These are phyloP conservation scores for Hygrophorus pudorinus DNA, from an alignment of 768 basidiomycete species.

Conservation along the genomic window DNA sequence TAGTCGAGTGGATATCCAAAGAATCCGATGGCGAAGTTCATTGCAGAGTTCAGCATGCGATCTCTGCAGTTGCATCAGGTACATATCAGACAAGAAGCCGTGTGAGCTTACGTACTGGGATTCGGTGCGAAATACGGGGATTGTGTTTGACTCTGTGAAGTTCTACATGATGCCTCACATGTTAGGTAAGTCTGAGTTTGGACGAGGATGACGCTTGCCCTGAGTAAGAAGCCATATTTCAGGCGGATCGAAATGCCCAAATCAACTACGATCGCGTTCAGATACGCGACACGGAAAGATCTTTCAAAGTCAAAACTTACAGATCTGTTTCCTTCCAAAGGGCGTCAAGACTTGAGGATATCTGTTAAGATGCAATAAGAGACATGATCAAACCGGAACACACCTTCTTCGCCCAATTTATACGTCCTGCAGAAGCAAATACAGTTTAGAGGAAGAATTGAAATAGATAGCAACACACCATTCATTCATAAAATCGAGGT, in stretches of 20 bases:
- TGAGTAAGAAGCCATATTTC: constrained; percentile 71
- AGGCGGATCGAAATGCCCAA: constrained; percentile 63
- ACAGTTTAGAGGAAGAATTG: constrained; percentile 2
- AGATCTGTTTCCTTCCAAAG: constrained; percentile 81
- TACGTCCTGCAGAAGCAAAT: constrained; percentile 56
- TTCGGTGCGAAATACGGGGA: constrained; percentile 76
- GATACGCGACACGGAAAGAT: background rate
- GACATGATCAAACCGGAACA: constrained; percentile 1
- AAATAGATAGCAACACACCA: constrained; percentile 42
- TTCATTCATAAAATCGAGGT: constrained; percentile 67
- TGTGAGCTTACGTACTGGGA: constrained; percentile 62
- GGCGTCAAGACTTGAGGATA: constrained; percentile 64
- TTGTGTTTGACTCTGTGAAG: constrained; percentile 46
- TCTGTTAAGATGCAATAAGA: background rate
- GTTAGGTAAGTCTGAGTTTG: background rate
- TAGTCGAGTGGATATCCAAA: constrained; percentile 65
- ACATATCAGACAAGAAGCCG: too few relatives aligned
- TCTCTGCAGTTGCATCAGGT: too few relatives aligned
- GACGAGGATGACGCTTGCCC: constrained; percentile 24
- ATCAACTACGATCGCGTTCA: constrained; percentile 31
- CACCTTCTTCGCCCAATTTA: constrained; percentile 82
- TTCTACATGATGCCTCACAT: constrained; percentile 25
- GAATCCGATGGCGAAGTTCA: constrained; percentile 67
- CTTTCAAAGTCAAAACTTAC: constrained; percentile 26
- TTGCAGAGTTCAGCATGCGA: constrained; percentile 58